Evolutionary conservation across 108 stramenopile genomes (phyloP).

Genomic region (Nitzschia putrida): DNA sequence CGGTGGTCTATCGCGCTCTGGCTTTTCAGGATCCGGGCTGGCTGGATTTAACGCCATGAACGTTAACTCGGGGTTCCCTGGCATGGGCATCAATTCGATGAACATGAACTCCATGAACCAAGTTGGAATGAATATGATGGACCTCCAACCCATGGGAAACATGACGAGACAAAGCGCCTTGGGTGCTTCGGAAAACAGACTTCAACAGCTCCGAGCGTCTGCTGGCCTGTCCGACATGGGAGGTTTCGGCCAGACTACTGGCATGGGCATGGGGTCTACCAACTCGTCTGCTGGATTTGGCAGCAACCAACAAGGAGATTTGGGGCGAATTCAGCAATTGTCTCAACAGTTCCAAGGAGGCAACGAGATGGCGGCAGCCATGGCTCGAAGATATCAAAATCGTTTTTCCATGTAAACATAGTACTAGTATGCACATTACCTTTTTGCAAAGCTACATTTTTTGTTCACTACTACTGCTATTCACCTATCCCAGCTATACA

Average conservation of each 20-base stretch:
- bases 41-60: slow-evolving; percentile 2
- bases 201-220: slow-evolving; percentile 17
- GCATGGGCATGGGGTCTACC: slow-evolving; percentile 3
- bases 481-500: too few relatives aligned
- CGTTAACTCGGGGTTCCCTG: background rate
- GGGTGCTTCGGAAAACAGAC: background rate
- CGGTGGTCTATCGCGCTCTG: background rate
- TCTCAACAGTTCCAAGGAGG: background rate
- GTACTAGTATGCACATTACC: background rate
- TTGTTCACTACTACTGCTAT: too few relatives aligned
- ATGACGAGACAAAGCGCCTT: background rate
- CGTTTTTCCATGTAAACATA: slow-evolving; percentile 15
- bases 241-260: background rate
- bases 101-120: slow-evolving; percentile 9
- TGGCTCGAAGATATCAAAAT: slow-evolving; percentile 9
- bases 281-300: background rate
- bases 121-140: slow-evolving; percentile 14
- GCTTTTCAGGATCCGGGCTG: background rate
- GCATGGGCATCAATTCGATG: slow-evolving; percentile 10
- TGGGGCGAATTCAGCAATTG: slow-evolving; percentile 8
- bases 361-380: slow-evolving; percentile 7
- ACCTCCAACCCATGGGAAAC: slow-evolving; percentile 1
- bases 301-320: background rate
- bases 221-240: background rate
- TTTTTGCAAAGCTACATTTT: too few relatives aligned